Evolutionary conservation across 768 basidiomycete genomes (phyloP).

Genomic region (Leccinum arenicola): DNA sequence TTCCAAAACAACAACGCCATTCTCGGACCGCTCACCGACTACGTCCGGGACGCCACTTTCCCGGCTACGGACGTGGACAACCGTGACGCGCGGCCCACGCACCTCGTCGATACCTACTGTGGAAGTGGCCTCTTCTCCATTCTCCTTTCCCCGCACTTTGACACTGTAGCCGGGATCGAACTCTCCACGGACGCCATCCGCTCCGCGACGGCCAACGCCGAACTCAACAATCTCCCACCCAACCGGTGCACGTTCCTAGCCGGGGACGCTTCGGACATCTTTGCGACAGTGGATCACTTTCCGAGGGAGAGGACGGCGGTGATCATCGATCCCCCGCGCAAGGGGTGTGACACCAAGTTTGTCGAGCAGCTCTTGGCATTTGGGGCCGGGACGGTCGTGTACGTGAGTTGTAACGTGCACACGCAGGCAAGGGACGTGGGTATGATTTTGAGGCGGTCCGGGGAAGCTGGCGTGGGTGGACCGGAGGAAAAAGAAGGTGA

Average conservation of each 20-base stretch:
- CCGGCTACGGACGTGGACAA: constrained; percentile 24
- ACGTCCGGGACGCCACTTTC: constrained; percentile 77
- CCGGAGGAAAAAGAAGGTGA: constrained; percentile 29
- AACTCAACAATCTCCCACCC: constrained; percentile 55
- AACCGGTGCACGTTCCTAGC: constrained; percentile 64
- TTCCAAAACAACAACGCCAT: constrained; percentile 99
- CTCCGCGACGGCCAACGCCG: constrained; percentile 63
- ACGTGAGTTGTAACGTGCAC: constrained; percentile 95
- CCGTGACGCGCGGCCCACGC: constrained; percentile 47
- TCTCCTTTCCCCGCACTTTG: constrained; percentile 73
- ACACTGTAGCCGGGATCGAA: constrained; percentile 84
- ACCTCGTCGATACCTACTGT: constrained; percentile 95
- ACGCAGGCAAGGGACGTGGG: constrained; percentile 90
- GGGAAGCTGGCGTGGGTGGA: constrained; percentile 35
- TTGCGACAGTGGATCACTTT: constrained; percentile 61
- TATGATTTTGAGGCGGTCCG: constrained; percentile 50
- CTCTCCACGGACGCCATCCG: constrained; percentile 71
- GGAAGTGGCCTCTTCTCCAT: constrained; percentile 88
- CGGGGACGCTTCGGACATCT: constrained; percentile 88
- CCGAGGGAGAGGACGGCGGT: constrained; percentile 65
- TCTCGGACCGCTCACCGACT: constrained; percentile 76
- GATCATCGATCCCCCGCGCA: constrained; percentile 89
- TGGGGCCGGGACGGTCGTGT: constrained; percentile 67
- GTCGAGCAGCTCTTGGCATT: constrained; percentile 75
- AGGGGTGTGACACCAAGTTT: constrained; percentile 84